These are phyloP conservation scores for Aspergillus cristatus DNA, from an alignment of 495 filamentous ascomycete genomes.

Conservation along the genomic window DNA sequence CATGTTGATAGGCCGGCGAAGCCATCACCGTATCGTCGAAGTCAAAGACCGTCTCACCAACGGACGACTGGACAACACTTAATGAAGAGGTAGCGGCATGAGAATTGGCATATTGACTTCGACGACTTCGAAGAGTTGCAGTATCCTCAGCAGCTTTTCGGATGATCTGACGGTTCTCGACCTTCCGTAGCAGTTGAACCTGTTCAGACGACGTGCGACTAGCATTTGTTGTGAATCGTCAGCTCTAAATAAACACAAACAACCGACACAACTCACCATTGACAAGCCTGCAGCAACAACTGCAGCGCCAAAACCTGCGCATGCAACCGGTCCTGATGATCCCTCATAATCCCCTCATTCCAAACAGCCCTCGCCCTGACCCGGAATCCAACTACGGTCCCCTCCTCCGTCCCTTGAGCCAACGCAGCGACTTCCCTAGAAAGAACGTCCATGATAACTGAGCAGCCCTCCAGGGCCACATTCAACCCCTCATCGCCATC, in stretches of 20 bases:
- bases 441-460: slow-evolving; percentile 29
- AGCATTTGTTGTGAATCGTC: no score
- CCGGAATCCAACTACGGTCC: slow-evolving; percentile 12
- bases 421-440: slow-evolving; percentile 29
- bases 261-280: slow-evolving; percentile 34
- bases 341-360: slow-evolving; percentile 36
- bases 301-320: slow-evolving; percentile 35
- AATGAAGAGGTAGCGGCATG: slow-evolving; percentile 18
- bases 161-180: slow-evolving; percentile 30
- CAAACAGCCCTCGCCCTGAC: slow-evolving; percentile 24
- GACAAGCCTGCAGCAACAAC: slow-evolving; percentile 33
- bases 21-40: slow-evolving; percentile 23
- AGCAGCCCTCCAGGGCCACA: slow-evolving; percentile 33
- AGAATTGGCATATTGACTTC: slow-evolving; percentile 17
- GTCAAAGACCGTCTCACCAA: slow-evolving; percentile 24
- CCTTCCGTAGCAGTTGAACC: slow-evolving; percentile 22
- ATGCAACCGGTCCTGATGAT: slow-evolving; percentile 29
- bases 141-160: slow-evolving; percentile 33
- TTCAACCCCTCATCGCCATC: slow-evolving; percentile 26
- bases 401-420: slow-evolving; percentile 11
- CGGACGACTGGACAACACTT: slow-evolving; percentile 18
- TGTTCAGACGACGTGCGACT: slow-evolving; percentile 29
- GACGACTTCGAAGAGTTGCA: slow-evolving; percentile 23
- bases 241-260: no score
- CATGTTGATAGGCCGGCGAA: slow-evolving; percentile 21